phyloP scores from a whole-genome alignment of 2,329 filamentous ascomycete genomes.

The Periglandula ipomoeae region DNA sequence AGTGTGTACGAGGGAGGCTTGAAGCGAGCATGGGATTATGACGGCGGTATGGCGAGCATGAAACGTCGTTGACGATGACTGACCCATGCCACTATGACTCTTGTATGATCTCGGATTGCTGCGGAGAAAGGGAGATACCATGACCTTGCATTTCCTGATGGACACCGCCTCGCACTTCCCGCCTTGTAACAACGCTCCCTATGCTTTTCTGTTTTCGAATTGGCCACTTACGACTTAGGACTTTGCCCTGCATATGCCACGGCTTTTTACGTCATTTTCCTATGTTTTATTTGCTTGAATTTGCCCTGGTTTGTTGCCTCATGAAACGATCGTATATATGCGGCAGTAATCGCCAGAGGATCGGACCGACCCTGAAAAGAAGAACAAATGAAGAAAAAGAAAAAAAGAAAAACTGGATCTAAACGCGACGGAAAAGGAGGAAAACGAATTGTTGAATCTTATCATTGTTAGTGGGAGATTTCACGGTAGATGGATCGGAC shows the following conservation, averaged over 20 bases:
- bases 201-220: neutral
- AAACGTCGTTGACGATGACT: slow-evolving; percentile 17
- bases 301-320: neutral
- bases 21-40: slow-evolving; percentile 54
- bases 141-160: neutral
- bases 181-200: neutral
- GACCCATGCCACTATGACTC: neutral
- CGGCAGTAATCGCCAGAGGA: too few relatives aligned
- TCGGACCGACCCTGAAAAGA: too few relatives aligned
- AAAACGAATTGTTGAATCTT: neutral
- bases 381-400: too few relatives aligned
- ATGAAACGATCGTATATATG: too few relatives aligned
- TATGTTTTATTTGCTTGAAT: neutral
- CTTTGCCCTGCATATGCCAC: neutral
- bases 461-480: neutral
- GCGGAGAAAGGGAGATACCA: neutral
- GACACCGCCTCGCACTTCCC: neutral
- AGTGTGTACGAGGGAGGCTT: slow-evolving; percentile 58
- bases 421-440: neutral
- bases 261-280: neutral
- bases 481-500: neutral
- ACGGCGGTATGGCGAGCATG: slow-evolving; percentile 23
- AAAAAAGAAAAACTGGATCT: too few relatives aligned
- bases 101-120: neutral
- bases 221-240: neutral